A percentile compares a stretch with the other conserved stretches of the same genome.
These are phyloP conservation scores for Litchi chinensis DNA, from an alignment of 345 rosid genomes.

Conservation along the genomic window DNA sequence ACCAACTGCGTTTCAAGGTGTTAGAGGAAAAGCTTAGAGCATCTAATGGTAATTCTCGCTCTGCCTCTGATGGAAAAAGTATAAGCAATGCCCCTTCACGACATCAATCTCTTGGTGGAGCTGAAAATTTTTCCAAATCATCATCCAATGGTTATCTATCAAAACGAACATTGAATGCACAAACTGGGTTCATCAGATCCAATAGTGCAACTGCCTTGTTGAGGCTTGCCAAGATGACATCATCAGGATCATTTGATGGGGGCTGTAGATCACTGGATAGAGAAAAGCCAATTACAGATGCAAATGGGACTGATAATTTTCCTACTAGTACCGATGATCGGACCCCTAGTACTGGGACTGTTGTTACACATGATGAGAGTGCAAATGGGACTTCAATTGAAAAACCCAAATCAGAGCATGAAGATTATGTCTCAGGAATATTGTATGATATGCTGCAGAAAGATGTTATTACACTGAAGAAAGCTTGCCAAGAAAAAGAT, in stretches of 20 bases:
- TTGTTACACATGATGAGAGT: conserved; percentile 11
- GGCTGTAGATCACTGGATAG: conserved; percentile 81
- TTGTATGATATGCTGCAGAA: conserved; percentile 88
- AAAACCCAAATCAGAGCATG: conserved; percentile 28
- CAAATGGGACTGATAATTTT: conserved; percentile 18
- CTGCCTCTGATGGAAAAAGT: conserved; percentile 60
- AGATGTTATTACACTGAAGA: conserved; percentile 80
- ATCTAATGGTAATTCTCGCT: conserved; percentile 56
- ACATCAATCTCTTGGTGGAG: conserved; percentile 92
- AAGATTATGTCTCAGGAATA: conserved; percentile 71
- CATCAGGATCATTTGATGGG: conserved; percentile 94
- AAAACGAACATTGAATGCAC: conserved; percentile 44
- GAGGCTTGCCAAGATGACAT: conserved; percentile 69
- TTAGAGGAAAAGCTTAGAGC: conserved; percentile 86
- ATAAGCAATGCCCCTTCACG: conserved; percentile 83
- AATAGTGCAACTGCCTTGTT: conserved; percentile 62
- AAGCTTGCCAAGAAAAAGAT: conserved; percentile 90
- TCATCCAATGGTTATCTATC: conserved; percentile 74
- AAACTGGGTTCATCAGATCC: conserved; percentile 36
- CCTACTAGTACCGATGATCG: conserved; percentile 6
- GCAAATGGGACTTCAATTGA: conserved; percentile 25
- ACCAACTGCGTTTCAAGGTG: conserved; percentile 83
- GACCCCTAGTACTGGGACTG: conserved; percentile 18
- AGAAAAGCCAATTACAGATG: conserved; percentile 41
- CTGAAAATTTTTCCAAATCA: conserved; percentile 63